Evolutionary conservation across 2,329 filamentous ascomycete genomes (phyloP), one percentile per base, ranked within the genome.

Genomic region (Aspergillus fructus): DNA sequence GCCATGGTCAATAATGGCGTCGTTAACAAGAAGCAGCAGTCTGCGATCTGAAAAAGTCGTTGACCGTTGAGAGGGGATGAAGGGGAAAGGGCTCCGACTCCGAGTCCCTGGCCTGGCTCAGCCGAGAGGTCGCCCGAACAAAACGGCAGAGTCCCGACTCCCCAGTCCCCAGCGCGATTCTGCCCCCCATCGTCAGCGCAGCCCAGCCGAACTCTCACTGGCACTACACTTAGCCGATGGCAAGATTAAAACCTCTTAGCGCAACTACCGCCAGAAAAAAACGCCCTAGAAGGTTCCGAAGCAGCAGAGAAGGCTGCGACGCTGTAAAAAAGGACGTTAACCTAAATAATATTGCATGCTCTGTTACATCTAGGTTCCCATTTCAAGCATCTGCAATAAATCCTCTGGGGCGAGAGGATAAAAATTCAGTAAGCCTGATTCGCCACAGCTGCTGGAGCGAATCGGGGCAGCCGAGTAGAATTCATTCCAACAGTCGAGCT

Each of bases 251-350:
- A 60, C 21, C 23, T 21, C 19, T 43, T 59, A 61, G 56, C 59
- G 59, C 59, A 61, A 23, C 59, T 56, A 53, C 59, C 59, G 59
- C 59, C 41, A 19, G 53, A 15, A 17, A 61, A 56, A 53, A 13
- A 23, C 42, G 53, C 50, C 21, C 55, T 54, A 54, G 55, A 54
- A 58, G 55, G 8, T 47, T 50, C 27, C 17, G 49, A 48, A 40
- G 45, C 24, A 53, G 21, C 17, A 49, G 45, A 49, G 40, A 50
- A 45, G 45, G 41, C 27, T 9, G 27, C 27, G 27, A 30, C 9
- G 27, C 27, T 30, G 27, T 9, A 30, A 30, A 27, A 30, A 30
- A 30, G 9, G 9, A 30, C 27, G 11, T 9, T 9, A 30, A 30
- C 9, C 27, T 30, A 30, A 30, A 30, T 30, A 30, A 30, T 37